phyloP scores from a whole-genome alignment of 768 basidiomycete species.

The Holtermannia corniformis region DNA sequence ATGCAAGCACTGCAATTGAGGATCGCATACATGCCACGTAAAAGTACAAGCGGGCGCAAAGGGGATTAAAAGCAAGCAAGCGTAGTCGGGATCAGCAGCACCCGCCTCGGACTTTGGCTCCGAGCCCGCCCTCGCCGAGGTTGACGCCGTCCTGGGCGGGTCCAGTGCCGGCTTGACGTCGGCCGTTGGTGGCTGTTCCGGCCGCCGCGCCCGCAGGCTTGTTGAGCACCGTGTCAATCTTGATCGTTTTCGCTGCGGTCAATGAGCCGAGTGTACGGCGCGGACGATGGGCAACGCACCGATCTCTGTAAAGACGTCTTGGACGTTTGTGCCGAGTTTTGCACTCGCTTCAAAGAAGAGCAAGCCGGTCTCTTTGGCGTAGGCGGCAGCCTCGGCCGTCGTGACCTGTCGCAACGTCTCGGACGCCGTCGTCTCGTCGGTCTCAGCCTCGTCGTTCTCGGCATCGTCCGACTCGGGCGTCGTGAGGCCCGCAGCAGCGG shows the following conservation, averaged over 20 bases:
- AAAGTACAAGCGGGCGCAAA: not conserved
- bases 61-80: not conserved
- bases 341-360: conserved; percentile 97
- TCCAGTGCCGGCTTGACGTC: conserved; percentile 10
- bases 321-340: conserved; percentile 90
- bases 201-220: conserved; percentile 54
- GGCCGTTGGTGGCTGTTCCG: conserved; percentile 6
- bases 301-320: conserved; percentile 96
- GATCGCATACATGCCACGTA: not conserved
- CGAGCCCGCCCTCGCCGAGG: conserved; percentile 36
- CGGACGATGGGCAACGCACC: conserved; percentile 49
- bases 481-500: conserved; percentile 50
- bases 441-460: conserved; percentile 42
- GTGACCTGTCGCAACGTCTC: conserved; percentile 65
- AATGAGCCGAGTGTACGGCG: not conserved
- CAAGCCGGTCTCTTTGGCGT: conserved; percentile 86
- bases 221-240: conserved; percentile 87
- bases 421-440: not conserved
- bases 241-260: conserved; percentile 73
- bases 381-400: conserved; percentile 88
- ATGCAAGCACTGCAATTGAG: not conserved
- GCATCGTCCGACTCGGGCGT: conserved; percentile 46
- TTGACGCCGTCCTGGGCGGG: conserved; percentile 24
- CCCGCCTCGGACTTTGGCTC: conserved; percentile 31
- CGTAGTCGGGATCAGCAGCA: conserved; percentile 27